Base-by-base conservation (phyloP, 768 basidiomycete genomes). In the Naganishia kalamii region DNA sequence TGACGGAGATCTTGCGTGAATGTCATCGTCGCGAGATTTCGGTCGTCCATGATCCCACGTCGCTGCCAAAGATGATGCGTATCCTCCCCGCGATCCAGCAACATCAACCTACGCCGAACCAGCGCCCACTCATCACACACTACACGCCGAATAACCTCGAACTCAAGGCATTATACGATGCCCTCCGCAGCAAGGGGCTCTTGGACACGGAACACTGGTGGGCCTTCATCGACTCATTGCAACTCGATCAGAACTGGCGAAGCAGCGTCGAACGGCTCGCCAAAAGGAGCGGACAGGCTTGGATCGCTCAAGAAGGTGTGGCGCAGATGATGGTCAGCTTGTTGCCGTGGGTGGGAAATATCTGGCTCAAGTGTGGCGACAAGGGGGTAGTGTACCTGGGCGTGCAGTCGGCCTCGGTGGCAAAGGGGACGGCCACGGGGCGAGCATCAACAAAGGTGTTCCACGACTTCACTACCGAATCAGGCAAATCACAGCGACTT, bases 1-100 rank as follows among this genome's bases (percentile, higher is more conserved):
- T 94, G 21, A 75, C 76, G 30, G 69, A 78, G 0, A 65, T 92
- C 29, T 79, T 89, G 7, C 69, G 78, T 5, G 79, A 85, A 71
- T 86, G 87, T 73, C 70, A 76, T 41, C 70, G 79, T 37, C 73
- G 79, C 49, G 70, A 77, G 4, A 84, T 87, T 40, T 77, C 79
- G 91, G 90, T 85, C 15, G 87, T 93, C 74, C 92, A 89, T 75
- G 96, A 99, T 77, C 94, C 96, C 0, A 98, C 96, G 0, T 96
- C 92, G 0, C 82, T 87, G n/a, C 79, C 83, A 48, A 98, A 98
- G 79, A 86, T 89, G 0, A 80, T 81, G 1, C 80, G 82, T 2
- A 85, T 98, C 65, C 73, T 96, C 5, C 83, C 85, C 0, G 85
- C 89, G 0, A 62, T 81, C 30, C 49, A 49, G 43, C 44, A 60